Percentiles rank a stretch among this genome's conserved stretches.
These are phyloP conservation scores for Inga laurina DNA, from an alignment of 306 rosid genomes.

Conservation along the genomic window DNA sequence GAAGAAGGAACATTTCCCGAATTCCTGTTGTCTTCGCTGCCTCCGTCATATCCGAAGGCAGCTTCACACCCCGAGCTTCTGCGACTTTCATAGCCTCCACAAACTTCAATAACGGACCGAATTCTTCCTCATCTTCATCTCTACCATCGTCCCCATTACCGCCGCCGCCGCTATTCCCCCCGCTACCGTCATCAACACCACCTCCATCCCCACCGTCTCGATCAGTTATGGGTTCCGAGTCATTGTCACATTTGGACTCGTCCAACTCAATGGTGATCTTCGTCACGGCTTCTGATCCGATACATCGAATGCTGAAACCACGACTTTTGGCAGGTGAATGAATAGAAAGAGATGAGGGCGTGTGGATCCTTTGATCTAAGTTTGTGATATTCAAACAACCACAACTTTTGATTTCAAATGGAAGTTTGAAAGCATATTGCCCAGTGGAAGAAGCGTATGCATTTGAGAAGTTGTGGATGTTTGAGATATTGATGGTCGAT, in stretches of 20 bases:
- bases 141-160: conserved; percentile 33
- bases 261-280: conserved; percentile 21
- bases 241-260: background rate
- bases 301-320: conserved; percentile 35
- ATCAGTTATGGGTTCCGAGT: conserved; percentile 28
- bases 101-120: conserved; percentile 69
- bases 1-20: conserved; percentile 68
- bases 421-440: background rate
- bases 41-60: conserved; percentile 79
- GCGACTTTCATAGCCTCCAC: conserved; percentile 74
- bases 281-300: conserved; percentile 39
- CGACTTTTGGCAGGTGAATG: conserved; percentile 15
- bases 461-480: conserved; percentile 30
- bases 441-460: conserved; percentile 28
- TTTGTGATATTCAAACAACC: conserved; percentile 12
- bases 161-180: conserved; percentile 26
- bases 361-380: background rate
- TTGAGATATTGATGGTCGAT: conserved; percentile 28
- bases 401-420: conserved; percentile 1
- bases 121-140: conserved; percentile 58
- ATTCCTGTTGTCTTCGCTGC: conserved; percentile 72
- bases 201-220: conserved; percentile 27
- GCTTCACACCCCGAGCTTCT: conserved; percentile 59
- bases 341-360: conserved; percentile 28
- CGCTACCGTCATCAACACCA: conserved; percentile 6